Conservation (phyloP, 2,329 filamentous ascomycete genomes). For the Aotearoamyces nothofagi region DNA sequence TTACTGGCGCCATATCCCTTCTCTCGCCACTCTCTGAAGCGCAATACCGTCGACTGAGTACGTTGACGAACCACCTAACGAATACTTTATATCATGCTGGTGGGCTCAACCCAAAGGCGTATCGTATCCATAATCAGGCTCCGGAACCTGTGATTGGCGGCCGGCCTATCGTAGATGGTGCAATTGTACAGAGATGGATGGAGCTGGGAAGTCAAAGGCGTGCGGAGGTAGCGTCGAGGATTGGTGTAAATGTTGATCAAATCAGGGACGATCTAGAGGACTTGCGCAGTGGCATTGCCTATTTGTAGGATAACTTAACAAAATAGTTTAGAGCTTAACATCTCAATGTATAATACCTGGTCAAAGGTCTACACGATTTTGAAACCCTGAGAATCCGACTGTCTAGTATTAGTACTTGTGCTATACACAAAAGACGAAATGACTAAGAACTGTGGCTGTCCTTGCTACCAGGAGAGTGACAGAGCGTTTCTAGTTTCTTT, state of each 20-base stretch:
- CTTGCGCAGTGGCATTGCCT: conserved; percentile 43
- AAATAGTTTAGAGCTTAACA: conserved; percentile 3
- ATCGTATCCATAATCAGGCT: conserved; percentile 48
- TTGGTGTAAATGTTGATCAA: conserved; percentile 52
- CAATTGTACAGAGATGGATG: conserved; percentile 57
- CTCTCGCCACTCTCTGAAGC: conserved; percentile 67
- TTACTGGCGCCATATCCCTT: conserved; percentile 61
- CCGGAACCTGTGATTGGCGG: conserved; percentile 24
- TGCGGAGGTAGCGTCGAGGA: conserved; percentile 58
- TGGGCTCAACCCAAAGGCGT: conserved; percentile 71
- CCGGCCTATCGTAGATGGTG: conserved; percentile 51
- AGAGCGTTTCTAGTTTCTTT: conserved; percentile 1
- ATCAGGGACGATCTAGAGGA: conserved; percentile 55
- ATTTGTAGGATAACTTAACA: too few species aligned
- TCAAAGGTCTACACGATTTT: neutral
- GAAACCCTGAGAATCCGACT: too few species aligned
- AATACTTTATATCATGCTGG: conserved; percentile 62
- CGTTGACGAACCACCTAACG: conserved; percentile 65
- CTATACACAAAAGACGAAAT: too few species aligned
- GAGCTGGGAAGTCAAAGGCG: conserved; percentile 59
- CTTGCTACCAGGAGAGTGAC: too few species aligned
- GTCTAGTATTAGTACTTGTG: too few species aligned
- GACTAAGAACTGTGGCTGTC: too few species aligned
- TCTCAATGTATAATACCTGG: neutral
- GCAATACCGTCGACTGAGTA: conserved; percentile 69